phyloP scores from a whole-genome alignment of 495 filamentous ascomycete species.

The Xylaria castorea region DNA sequence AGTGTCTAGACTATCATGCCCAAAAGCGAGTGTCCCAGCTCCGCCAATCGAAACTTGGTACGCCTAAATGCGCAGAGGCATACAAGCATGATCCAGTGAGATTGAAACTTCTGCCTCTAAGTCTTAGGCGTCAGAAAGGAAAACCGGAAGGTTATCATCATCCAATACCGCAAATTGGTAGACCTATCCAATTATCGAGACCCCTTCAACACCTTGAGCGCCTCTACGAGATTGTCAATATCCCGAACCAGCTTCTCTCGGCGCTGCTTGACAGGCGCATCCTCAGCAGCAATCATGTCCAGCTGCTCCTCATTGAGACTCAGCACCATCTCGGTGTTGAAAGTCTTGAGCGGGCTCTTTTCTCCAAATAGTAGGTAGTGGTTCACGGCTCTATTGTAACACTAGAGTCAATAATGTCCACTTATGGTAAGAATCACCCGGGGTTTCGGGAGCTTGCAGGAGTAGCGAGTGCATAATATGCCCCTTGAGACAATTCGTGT shows the following conservation, averaged over 20 bases:
- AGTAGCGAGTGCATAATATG: too few species aligned
- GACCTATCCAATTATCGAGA: slow-evolving; percentile 15
- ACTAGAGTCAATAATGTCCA: too few species aligned
- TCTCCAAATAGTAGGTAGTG: slow-evolving; percentile 42
- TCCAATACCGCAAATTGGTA: background rate
- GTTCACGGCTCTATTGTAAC: slow-evolving; percentile 43
- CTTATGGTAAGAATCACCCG: too few species aligned
- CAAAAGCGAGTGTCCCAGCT: background rate
- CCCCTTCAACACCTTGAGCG: slow-evolving; percentile 34
- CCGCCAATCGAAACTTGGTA: background rate
- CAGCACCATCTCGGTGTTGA: slow-evolving; percentile 40
- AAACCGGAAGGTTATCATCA: background rate
- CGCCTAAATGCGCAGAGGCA: background rate
- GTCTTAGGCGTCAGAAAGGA: background rate
- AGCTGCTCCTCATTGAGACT: slow-evolving; percentile 41
- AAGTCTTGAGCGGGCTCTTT: slow-evolving; percentile 41
- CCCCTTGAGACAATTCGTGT: too few species aligned
- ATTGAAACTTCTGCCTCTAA: background rate
- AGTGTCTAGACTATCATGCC: background rate
- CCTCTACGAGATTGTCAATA: slow-evolving; percentile 33
- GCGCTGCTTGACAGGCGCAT: slow-evolving; percentile 32
- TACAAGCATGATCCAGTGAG: background rate
- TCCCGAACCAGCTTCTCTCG: slow-evolving; percentile 37
- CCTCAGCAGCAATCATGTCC: slow-evolving; percentile 48
- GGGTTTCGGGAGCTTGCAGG: too few species aligned